phyloP scores from a whole-genome alignment of 2,329 filamentous ascomycete species.

The Xylaria sp. region DNA sequence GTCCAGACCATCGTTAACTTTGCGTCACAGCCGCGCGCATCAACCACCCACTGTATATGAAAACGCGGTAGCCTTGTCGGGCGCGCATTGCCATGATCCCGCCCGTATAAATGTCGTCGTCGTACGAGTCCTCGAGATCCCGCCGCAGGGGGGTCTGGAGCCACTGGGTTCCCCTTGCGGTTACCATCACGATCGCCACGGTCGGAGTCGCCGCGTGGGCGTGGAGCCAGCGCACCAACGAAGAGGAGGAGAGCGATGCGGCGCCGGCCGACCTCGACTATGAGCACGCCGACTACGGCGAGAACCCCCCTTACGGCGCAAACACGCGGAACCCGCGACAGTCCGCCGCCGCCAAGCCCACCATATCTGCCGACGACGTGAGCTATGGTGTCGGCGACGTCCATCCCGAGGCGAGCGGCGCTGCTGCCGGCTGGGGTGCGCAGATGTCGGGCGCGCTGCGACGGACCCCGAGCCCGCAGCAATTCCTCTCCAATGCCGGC shows the following conservation, averaged over 20 bases:
- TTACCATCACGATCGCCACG: slow-evolving; percentile 89
- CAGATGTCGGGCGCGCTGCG: slow-evolving; percentile 84
- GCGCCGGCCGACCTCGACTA: slow-evolving; percentile 63
- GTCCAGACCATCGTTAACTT: slow-evolving; percentile 15
- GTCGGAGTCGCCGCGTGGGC: slow-evolving; percentile 90
- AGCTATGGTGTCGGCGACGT: slow-evolving; percentile 56
- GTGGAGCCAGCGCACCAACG: slow-evolving; percentile 87
- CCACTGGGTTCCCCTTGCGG: slow-evolving; percentile 88
- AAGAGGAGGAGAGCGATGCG: slow-evolving; percentile 70
- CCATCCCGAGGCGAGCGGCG: slow-evolving; percentile 50
- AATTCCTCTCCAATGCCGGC: slow-evolving; percentile 85
- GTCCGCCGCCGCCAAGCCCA: slow-evolving; percentile 52
- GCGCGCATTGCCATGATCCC: slow-evolving; percentile 53
- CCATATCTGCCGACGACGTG: slow-evolving; percentile 54
- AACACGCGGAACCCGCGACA: slow-evolving; percentile 51
- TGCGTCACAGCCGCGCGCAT: slow-evolving; percentile 22
- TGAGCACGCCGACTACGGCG: slow-evolving; percentile 60
- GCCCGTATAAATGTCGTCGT: slow-evolving; percentile 65
- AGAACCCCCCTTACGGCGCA: slow-evolving; percentile 62
- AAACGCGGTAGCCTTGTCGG: slow-evolving; percentile 30
- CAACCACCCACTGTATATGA: slow-evolving; percentile 16
- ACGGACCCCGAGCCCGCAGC: slow-evolving; percentile 86
- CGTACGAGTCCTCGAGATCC: slow-evolving; percentile 72
- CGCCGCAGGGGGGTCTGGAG: slow-evolving; percentile 72
- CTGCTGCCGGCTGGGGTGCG: slow-evolving; percentile 71